These are phyloP conservation scores for Typha latifolia DNA, from an alignment of 176 grass and related monocot species.

Conservation along the genomic window DNA sequence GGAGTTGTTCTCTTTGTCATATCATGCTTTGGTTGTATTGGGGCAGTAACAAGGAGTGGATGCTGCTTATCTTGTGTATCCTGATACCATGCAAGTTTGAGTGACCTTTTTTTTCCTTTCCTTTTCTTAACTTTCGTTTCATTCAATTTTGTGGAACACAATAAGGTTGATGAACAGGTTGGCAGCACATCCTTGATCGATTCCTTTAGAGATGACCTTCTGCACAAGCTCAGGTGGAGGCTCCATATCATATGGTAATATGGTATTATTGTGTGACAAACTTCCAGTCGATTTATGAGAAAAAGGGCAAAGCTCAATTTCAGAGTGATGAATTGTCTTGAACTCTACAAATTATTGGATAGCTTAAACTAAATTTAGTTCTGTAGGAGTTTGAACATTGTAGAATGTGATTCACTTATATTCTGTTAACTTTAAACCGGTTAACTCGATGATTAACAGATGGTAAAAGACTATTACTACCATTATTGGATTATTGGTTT, in stretches of 20 bases:
- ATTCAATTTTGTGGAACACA: not conserved
- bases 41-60: constrained; percentile 51
- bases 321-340: not conserved
- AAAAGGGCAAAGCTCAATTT: not conserved
- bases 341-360: not conserved
- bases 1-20: constrained; percentile 53
- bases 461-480: not conserved
- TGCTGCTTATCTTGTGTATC: constrained; percentile 93
- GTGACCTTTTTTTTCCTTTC: not conserved
- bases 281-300: not conserved
- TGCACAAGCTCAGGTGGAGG: not conserved
- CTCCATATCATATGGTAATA: not conserved
- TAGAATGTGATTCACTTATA: not conserved
- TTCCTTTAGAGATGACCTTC: not conserved
- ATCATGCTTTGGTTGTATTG: constrained; percentile 72
- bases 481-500: not conserved
- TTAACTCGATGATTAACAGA: not conserved
- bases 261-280: not conserved
- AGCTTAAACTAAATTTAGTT: not conserved
- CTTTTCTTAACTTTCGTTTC: constrained; percentile 9
- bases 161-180: not conserved
- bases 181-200: not conserved
- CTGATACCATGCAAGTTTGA: constrained; percentile 23
- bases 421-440: not conserved
- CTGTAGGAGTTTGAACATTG: not conserved